Conservation (phyloP, 2,329 filamentous ascomycete species). For the Corinectria fuckeliana region DNA sequence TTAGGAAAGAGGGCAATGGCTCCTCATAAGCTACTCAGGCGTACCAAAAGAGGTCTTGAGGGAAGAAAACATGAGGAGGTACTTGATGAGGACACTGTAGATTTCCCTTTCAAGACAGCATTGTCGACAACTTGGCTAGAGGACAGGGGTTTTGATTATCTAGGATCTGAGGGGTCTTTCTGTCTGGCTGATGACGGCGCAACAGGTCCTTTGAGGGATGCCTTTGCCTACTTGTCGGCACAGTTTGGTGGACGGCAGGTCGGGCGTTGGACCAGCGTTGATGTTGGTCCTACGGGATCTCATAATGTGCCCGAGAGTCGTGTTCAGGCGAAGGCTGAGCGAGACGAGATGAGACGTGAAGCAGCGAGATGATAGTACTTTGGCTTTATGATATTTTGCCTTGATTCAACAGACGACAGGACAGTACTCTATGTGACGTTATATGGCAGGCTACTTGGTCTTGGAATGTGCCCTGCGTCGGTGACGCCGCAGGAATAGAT, state of each 20-base stretch:
- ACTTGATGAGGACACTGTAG: conserved; percentile 15
- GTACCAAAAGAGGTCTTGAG: neutral
- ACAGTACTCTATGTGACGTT: conserved; percentile 19
- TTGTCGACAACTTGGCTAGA: conserved; percentile 22
- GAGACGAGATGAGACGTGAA: conserved; percentile 8
- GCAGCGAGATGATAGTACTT: conserved; percentile 28
- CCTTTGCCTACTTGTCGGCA: conserved; percentile 9
- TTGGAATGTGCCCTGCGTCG: conserved; percentile 1
- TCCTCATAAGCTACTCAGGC: neutral
- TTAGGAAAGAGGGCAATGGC: conserved; percentile 35
- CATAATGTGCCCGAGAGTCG: conserved; percentile 26
- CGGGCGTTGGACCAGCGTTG: conserved; percentile 17
- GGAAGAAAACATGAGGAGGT: conserved; percentile 5
- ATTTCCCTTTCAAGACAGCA: conserved; percentile 10
- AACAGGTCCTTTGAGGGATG: conserved; percentile 3
- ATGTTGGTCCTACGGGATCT: conserved; percentile 18
- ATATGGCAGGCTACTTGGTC: conserved; percentile 12
- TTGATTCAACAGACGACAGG: conserved; percentile 23
- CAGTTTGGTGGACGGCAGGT: conserved; percentile 5
- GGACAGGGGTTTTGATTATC: conserved; percentile 20
- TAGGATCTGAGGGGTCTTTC: conserved; percentile 4
- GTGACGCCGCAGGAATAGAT: conserved; percentile 1
- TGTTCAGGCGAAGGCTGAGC: conserved; percentile 10
- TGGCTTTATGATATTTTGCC: conserved; percentile 33
- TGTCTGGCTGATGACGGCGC: conserved; percentile 12